Base-by-base conservation (phyloP, 2,329 filamentous ascomycete species). In the Coniosporium tulheliwenetii region DNA sequence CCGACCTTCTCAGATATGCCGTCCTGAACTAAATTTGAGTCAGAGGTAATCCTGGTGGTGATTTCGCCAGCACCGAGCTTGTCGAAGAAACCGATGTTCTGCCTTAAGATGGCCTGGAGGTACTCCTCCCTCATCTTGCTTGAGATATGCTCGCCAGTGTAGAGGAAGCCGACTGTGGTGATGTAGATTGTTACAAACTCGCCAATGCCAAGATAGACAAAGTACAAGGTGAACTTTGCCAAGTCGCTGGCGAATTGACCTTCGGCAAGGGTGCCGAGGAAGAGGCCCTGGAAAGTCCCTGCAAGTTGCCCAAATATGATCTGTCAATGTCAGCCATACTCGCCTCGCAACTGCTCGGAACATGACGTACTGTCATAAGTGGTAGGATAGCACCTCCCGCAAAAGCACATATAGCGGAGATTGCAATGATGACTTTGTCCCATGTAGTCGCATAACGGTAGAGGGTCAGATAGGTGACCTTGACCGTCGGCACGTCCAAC, bases 81-180 rank as follows among this genome's bases (percentile, higher is more conserved):
- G 60, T 96, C 91, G 61, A 93, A 93, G 60, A 85, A 93, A 37
- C 77, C 86, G 57, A 93, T 89, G 57, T 94, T 93, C 57, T 93
- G 86, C 45, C 77, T 76, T 65, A 93, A 66, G 54, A 86, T 87
- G 46, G 82, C 85, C 50, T 79, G 73, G 5, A 98, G 73, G 52
- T 96, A 96, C 49, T 84, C 73, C 55, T 84, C 75, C 43, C 87
- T 77, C 50, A 69, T 62, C 40, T 62, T 64, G 38, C 60, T 60
- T 1, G 63, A 58, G 29, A 69, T 66, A 29, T 64, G 59, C 43
- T 70, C 66, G 30, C 66, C 66, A 1, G 62, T 61, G 43, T 66
- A 94, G 50, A 95, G 93, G 64, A 93, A 95, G 14, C 85, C 84
- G 13, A 93, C 77, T 0, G 87, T 95, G 16, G 77, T 72, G 44